These are phyloP conservation scores for Parafenestella ontariensis DNA, from an alignment of 2,329 filamentous ascomycete genomes.

Conservation along the genomic window DNA sequence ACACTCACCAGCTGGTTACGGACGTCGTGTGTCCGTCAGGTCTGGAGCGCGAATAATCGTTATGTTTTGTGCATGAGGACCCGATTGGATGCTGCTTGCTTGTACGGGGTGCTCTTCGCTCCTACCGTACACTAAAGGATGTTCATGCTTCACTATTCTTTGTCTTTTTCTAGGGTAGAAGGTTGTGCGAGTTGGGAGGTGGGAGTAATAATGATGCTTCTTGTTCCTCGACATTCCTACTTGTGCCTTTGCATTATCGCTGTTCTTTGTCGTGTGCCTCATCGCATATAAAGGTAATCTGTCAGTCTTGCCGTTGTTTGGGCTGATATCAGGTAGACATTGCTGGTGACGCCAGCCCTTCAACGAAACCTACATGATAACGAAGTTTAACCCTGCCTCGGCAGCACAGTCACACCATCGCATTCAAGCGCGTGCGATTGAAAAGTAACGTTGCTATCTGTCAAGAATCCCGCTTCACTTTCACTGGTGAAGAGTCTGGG, in stretches of 20 bases:
- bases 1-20: slow-evolving; percentile 30
- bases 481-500: background rate
- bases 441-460: background rate
- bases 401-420: background rate
- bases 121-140: background rate
- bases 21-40: slow-evolving; percentile 29
- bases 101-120: slow-evolving; percentile 1
- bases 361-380: background rate
- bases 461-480: slow-evolving; percentile 1
- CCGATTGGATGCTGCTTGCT: slow-evolving; percentile 19
- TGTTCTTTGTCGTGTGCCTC: background rate
- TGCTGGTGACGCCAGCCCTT: background rate
- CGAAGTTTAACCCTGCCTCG: background rate
- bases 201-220: background rate
- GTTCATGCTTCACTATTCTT: background rate
- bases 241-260: background rate
- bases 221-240: background rate
- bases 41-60: slow-evolving; percentile 29
- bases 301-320: background rate
- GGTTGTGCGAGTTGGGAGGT: background rate
- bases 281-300: background rate
- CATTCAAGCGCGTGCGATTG: background rate
- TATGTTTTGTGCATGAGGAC: slow-evolving; percentile 19
- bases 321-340: background rate
- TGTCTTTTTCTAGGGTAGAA: background rate